phyloP scores from a whole-genome alignment of 768 basidiomycete species.

The Lactarius sanguifluus region DNA sequence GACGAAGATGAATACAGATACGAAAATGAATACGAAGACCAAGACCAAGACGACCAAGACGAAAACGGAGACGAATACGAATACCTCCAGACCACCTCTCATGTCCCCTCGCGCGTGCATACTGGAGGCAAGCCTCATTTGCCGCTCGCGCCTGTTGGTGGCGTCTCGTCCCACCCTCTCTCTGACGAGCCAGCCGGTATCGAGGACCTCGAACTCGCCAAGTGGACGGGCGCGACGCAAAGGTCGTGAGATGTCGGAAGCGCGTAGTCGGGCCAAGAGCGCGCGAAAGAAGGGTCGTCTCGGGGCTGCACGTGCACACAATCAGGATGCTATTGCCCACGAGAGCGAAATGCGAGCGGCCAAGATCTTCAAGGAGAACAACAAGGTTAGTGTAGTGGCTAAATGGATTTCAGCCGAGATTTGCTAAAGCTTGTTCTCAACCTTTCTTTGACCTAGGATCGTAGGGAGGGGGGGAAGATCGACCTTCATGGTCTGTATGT shows the following conservation, averaged over 20 bases:
- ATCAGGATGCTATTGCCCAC: background rate
- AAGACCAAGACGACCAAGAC: too few relatives aligned
- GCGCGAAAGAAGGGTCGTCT: background rate
- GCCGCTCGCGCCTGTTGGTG: too few relatives aligned
- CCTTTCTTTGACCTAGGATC: background rate
- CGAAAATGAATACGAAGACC: too few relatives aligned
- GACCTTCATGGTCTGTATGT: conserved; percentile 20
- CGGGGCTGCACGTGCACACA: background rate
- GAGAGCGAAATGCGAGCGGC: conserved; percentile 8
- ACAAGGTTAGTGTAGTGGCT: conserved; percentile 13
- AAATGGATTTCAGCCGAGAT: background rate
- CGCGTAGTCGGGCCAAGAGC: conserved; percentile 1
- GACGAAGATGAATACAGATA: too few relatives aligned
- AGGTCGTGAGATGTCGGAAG: background rate
- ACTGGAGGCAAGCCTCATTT: background rate
- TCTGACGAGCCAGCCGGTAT: background rate
- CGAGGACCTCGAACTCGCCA: background rate
- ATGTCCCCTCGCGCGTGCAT: background rate
- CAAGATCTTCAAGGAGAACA: conserved; percentile 4
- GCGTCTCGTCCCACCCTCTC: background rate
- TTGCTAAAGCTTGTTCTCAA: background rate
- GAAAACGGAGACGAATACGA: too few relatives aligned
- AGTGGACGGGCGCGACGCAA: conserved; percentile 3
- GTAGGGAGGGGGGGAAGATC: background rate
- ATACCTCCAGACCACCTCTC: background rate